A percentile compares a stretch with the other conserved stretches of the same genome.
Evolutionary conservation across 345 rosid species (phyloP).

Genomic region (Sapria himalayana): DNA sequence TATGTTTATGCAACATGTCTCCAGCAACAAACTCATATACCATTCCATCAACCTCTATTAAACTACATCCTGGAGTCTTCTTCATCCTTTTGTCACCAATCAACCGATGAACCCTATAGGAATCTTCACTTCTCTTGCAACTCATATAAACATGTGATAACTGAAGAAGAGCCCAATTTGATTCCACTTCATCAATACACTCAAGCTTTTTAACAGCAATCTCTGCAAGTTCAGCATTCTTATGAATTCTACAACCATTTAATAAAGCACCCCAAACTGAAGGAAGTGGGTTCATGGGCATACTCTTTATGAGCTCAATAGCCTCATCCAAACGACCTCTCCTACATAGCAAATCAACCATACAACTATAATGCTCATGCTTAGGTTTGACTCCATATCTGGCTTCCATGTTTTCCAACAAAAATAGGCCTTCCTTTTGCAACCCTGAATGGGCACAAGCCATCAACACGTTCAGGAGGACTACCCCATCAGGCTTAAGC

Average conservation of each 20-base stretch:
- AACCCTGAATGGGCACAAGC: constrained; percentile 45
- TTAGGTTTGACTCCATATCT: constrained; percentile 18
- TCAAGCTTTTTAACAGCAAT: constrained; percentile 28
- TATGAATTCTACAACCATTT: constrained; percentile 31
- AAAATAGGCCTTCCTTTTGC: constrained; percentile 17
- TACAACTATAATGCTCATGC: constrained; percentile 46
- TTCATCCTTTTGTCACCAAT: constrained; percentile 23
- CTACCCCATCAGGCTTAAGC: constrained; percentile 27
- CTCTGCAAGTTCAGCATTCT: constrained; percentile 37
- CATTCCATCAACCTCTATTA: constrained; percentile 30
- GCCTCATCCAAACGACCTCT: constrained; percentile 31
- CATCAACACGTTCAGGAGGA: constrained; percentile 25
- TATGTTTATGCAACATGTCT: constrained; percentile 20
- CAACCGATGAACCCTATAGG: constrained; percentile 20
- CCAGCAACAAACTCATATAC: constrained; percentile 31
- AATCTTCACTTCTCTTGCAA: constrained; percentile 17
- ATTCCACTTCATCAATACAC: constrained; percentile 22
- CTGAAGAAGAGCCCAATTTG: constrained; percentile 40
- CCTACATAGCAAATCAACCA: constrained; percentile 41
- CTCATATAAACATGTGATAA: constrained; percentile 23
- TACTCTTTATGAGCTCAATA: constrained; percentile 19
- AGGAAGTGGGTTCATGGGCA: constrained; percentile 43
- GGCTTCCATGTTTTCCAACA: constrained; percentile 23
- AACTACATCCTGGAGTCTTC: constrained; percentile 37
- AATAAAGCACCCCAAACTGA: constrained; percentile 48